Base-by-base conservation (phyloP, 2,329 filamentous ascomycete species). In the Aciculosporium take region DNA sequence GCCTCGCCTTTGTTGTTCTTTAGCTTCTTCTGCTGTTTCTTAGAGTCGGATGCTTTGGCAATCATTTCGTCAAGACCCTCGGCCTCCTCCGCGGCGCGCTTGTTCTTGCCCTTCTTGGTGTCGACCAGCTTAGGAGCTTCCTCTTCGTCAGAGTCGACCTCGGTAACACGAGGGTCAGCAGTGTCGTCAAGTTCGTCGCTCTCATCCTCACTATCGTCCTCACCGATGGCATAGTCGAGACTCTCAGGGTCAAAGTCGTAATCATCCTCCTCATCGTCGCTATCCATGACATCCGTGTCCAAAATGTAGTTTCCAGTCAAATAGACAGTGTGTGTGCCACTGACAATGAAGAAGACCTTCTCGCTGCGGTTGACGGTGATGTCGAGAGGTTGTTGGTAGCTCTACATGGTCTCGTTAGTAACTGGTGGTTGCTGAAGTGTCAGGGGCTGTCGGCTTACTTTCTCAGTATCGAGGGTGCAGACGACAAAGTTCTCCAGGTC, bases 1-100 rank as follows among this genome's bases (percentile, higher is more conserved):
- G 91, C 80, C 60, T 95, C 83, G 51, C 89, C 91, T 61, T 94
- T 85, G 73, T 96, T 96, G 74, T 94, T 95, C 79, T 94, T 94
- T 50, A 89, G 74, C 74, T 95, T 95, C 81, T 98, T 96, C 56
- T 83, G 75, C 64, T 96, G 85, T 72, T 94, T 95, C 76, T 95
- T 95, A 51, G 72, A 60, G 53, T 87, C 81, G 50, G 76, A 75
- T 48, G 74, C 61, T 45, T 91, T 89, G 62, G 79, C 74, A 56
- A 95, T 93, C 62, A 94, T 66, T 49, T 84, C 84, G 54, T 95
- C 88, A 21, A 95, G 80, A 46, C 69, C 72, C 59, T 81, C 76
- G 31, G 63, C 73, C 41, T 81, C 78, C 55, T 86, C 85, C 36
- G 88, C 89, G 32, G 81, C 66, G 52, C 91, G 88, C 83, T 98